These are phyloP conservation scores for Cercospora sp. DNA, from an alignment of 2,329 filamentous ascomycete species.

Conservation along the genomic window DNA sequence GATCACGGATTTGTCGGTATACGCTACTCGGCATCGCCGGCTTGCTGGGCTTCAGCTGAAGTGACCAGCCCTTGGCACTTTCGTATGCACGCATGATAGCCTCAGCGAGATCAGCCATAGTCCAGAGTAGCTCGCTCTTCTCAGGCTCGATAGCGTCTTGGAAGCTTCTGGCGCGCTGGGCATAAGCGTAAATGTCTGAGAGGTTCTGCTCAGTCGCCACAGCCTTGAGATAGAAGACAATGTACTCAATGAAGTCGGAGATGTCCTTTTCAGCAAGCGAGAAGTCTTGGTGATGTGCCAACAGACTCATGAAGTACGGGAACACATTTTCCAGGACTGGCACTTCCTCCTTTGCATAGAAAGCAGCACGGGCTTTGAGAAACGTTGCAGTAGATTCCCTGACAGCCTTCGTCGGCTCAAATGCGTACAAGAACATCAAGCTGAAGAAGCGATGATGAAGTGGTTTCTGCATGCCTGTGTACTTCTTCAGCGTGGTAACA, in stretches of 20 bases:
- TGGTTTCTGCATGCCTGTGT: conserved; percentile 67
- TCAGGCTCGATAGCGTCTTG: conserved; percentile 71
- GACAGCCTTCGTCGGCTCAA: conserved; percentile 75
- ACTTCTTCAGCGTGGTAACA: conserved; percentile 84
- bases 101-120: conserved; percentile 83
- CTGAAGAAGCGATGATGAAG: conserved; percentile 80
- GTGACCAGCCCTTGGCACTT: conserved; percentile 79
- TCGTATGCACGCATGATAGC: conserved; percentile 81
- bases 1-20: conserved; percentile 72
- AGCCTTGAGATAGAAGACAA: conserved; percentile 81
- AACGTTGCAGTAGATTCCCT: conserved; percentile 79
- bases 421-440: conserved; percentile 85
- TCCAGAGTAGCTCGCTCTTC: conserved; percentile 74
- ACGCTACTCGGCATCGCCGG: conserved; percentile 76
- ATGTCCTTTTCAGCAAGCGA: conserved; percentile 65
- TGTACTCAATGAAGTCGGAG: conserved; percentile 80
- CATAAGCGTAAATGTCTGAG: conserved; percentile 84
- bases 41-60: conserved; percentile 80
- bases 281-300: conserved; percentile 94
- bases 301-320: conserved; percentile 77
- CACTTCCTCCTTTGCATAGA: conserved; percentile 56
- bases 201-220: conserved; percentile 86
- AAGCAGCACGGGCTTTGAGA: conserved; percentile 76
- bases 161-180: conserved; percentile 88
- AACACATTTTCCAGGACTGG: conserved; percentile 77